Conservation (phyloP, 2,329 filamentous ascomycete genomes). For the Cercospora zeina region DNA sequence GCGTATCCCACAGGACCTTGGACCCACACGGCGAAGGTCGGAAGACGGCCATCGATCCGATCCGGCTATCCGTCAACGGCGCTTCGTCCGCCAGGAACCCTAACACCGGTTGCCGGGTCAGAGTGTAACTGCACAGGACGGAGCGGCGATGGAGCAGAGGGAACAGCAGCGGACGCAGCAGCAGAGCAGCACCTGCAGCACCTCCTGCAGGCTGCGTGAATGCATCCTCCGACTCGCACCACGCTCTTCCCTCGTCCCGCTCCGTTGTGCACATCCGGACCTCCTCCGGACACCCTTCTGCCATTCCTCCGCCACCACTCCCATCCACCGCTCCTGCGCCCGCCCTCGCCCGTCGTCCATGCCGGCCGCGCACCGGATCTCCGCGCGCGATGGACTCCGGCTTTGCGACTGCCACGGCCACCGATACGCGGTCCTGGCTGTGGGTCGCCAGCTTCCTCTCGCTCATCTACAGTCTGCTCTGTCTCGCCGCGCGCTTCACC, state of each 20-base stretch:
- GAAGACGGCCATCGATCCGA: neutral
- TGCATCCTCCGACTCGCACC: neutral
- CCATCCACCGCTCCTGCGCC: neutral
- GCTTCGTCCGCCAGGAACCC: neutral
- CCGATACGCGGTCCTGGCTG: slow-evolving; percentile 28
- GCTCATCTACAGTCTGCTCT: slow-evolving; percentile 29
- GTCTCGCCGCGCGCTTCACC: slow-evolving; percentile 25
- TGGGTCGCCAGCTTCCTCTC: slow-evolving; percentile 28
- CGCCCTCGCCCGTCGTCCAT: neutral
- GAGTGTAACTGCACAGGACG: neutral
- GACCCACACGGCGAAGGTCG: no score
- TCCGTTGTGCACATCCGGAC: neutral
- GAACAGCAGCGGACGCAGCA: neutral
- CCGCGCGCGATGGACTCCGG: slow-evolving; percentile 19
- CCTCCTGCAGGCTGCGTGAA: slow-evolving; percentile 17
- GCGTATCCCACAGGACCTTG: no score
- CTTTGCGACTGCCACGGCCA: slow-evolving; percentile 24
- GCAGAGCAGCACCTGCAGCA: neutral
- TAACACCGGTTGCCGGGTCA: neutral
- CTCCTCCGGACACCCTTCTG: neutral
- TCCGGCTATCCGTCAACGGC: neutral
- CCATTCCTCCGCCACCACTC: neutral
- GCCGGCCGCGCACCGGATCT: slow-evolving; percentile 1
- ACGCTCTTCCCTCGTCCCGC: no score
- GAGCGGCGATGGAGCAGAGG: neutral